Conservation (phyloP, 169 alveolate genomes). For the Babesia bovis region DNA sequence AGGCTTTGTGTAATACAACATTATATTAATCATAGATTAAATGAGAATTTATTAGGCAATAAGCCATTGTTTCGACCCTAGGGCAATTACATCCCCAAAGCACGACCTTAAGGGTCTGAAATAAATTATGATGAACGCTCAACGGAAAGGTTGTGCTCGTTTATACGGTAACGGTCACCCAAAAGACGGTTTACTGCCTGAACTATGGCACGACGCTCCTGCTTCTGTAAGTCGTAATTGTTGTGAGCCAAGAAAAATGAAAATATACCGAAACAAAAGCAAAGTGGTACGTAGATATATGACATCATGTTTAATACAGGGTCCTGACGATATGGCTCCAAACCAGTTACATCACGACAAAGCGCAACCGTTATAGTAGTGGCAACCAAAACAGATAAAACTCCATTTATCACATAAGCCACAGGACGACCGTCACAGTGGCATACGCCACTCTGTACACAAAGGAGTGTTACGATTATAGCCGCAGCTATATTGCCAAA, state of each 20-base stretch:
- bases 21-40: no score
- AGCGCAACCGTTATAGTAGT: conserved; percentile 48
- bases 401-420: conserved; percentile 60
- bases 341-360: conserved; percentile 47
- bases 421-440: conserved; percentile 68
- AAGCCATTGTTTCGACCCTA: no score
- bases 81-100: no score
- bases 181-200: conserved; percentile 61
- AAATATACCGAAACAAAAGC: conserved; percentile 37
- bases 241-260: conserved; percentile 52
- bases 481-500: conserved; percentile 61
- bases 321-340: conserved; percentile 62
- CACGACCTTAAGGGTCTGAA: no score
- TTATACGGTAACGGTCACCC: conserved; percentile 51
- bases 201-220: conserved; percentile 57
- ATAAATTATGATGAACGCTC: conserved; percentile 4
- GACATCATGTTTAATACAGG: conserved; percentile 64
- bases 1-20: no score
- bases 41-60: no score
- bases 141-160: conserved; percentile 33
- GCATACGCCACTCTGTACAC: conserved; percentile 63
- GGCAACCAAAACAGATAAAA: conserved; percentile 42
- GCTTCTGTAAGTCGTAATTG: conserved; percentile 40
- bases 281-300: conserved; percentile 55
- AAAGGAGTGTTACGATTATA: conserved; percentile 45